Base-by-base conservation (phyloP, 441 rosid species). In the Populus hybrid region DNA sequence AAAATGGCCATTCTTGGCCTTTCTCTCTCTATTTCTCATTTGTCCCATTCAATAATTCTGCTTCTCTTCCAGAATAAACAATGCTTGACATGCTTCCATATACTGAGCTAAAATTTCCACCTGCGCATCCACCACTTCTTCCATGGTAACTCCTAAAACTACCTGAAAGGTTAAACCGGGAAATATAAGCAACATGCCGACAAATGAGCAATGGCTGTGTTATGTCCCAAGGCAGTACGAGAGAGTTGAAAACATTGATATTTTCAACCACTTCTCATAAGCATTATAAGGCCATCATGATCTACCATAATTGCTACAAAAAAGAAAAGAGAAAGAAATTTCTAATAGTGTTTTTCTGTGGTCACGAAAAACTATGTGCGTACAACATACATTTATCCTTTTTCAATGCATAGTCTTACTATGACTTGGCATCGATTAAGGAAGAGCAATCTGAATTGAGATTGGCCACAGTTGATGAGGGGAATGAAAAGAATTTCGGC, bases 1-100 rank as follows among this genome's bases (percentile, higher is more conserved):
- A 74, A 81, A 75, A 66, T 5, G 20, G 26, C 21, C 30, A 21
- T 11, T 32, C 20, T 23, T 12, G 7, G 73, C 69, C 40, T 57
- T 32, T 57, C 20, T 35, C 64, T 20, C 57, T 20, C 23, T 46
- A 26, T 26, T 24, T 66, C 70, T 26, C 11, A 68, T 57, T 59
- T 63, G 53, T 18, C 50, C 32, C 34, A 32, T 46, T 42, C 23
- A 34, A 2, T 10, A 61, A 24, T 35, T 14, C 50, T 38, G 30
- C 59, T 32, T 59, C 36, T 36, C 72, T 59, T 77, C 66, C 80
- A 57, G 12, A 26, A 70, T 38, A 35, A 61, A 8, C 14, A 28
- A 16, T 70, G 75, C 64, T 12, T 71, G 14, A 63, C 75, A 75
- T 42, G 70, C 61, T 77, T 65, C 79, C 64, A 32, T 38, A 12